phyloP scores from a whole-genome alignment of 345 rosid genomes.

The Eucalyptus cloeziana region DNA sequence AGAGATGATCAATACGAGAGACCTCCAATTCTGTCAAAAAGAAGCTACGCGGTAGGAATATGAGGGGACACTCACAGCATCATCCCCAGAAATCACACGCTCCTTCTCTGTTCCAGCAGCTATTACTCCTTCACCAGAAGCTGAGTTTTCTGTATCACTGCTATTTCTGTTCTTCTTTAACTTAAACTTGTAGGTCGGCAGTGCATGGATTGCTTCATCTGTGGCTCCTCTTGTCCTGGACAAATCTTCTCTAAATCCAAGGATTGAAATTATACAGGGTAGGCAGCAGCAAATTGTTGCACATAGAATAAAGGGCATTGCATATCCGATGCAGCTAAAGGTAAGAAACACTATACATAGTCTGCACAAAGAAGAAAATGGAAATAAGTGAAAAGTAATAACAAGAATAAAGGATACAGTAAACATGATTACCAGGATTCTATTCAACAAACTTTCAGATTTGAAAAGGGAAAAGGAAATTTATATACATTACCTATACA shows the following conservation, averaged over 20 bases:
- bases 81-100: conserved; percentile 77
- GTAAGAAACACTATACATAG: conserved; percentile 94
- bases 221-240: conserved; percentile 90
- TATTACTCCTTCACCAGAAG: conserved; percentile 53
- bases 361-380: conserved; percentile 24
- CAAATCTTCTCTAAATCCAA: conserved; percentile 89
- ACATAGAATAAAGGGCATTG: conserved; percentile 97
- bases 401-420: not conserved
- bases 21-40: not conserved
- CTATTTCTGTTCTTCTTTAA: conserved; percentile 47
- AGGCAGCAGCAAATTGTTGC: conserved; percentile 96
- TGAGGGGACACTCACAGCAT: conserved; percentile 49
- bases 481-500: conserved; percentile 56
- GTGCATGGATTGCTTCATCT: conserved; percentile 70
- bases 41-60: not conserved
- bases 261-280: conserved; percentile 87
- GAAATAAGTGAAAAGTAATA: not conserved
- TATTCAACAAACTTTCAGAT: not conserved
- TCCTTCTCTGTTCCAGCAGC: conserved; percentile 92
- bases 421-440: not conserved
- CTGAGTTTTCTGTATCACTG: conserved; percentile 35
- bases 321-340: conserved; percentile 94
- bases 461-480: not conserved
- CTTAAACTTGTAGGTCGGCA: conserved; percentile 93
- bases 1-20: not conserved